These are phyloP conservation scores for Penicillium sclerotiorum DNA, from an alignment of 2,329 filamentous ascomycete genomes.

Conservation along the genomic window DNA sequence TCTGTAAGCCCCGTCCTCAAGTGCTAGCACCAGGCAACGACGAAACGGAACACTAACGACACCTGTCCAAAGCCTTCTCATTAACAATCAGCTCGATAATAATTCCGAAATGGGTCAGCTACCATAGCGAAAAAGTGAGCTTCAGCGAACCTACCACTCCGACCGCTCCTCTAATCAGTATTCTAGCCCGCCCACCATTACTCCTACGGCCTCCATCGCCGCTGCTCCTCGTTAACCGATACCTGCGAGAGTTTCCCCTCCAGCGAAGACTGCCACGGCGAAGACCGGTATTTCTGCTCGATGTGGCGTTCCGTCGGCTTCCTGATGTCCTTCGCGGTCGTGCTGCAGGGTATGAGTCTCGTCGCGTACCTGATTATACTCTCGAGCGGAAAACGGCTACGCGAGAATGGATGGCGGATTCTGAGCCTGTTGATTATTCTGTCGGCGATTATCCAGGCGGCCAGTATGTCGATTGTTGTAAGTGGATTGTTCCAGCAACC, in stretches of 20 bases:
- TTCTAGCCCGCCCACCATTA: constrained; percentile 58
- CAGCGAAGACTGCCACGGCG: constrained; percentile 66
- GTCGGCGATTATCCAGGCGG: constrained; percentile 70
- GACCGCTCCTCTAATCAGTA: background rate
- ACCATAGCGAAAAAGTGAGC: constrained; percentile 47
- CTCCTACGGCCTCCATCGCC: constrained; percentile 75
- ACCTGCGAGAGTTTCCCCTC: constrained; percentile 63
- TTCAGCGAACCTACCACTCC: background rate
- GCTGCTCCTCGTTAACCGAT: constrained; percentile 71
- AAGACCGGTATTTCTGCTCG: constrained; percentile 78
- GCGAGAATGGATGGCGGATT: constrained; percentile 81
- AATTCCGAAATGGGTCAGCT: constrained; percentile 53
- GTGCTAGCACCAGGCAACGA: background rate
- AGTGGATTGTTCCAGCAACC: constrained; percentile 39
- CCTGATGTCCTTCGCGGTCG: constrained; percentile 78
- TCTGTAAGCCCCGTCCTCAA: constrained; percentile 35
- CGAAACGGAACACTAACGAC: background rate
- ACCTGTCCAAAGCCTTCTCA: constrained; percentile 39
- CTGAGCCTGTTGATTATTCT: constrained; percentile 66
- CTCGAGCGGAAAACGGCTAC: constrained; percentile 74
- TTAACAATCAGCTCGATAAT: constrained; percentile 50
- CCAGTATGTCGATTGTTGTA: constrained; percentile 82
- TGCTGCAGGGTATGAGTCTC: constrained; percentile 80
- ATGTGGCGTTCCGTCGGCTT: constrained; percentile 91
- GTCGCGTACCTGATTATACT: constrained; percentile 78